Base-by-base conservation (phyloP, 768 basidiomycete genomes). In the Leccinum variicolor region DNA sequence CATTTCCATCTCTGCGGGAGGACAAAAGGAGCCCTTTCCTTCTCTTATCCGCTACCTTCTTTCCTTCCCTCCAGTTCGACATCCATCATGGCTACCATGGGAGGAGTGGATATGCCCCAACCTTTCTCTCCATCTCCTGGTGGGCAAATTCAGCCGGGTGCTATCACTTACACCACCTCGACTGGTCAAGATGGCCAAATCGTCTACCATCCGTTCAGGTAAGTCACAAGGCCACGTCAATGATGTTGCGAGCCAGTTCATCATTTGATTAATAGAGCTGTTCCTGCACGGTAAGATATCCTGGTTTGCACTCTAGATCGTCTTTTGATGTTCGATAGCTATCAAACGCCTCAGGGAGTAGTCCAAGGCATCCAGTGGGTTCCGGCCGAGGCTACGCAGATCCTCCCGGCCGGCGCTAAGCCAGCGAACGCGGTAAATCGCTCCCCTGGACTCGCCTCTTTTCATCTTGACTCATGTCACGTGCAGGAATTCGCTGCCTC, bases 201-300 rank as follows among this genome's bases (percentile, higher is more conserved):
- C 29, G 67, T 79, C 54, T 92, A 92, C 68, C 86, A 90, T 65
- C 80, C 84, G 13, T 92, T 90, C 82, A 90, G 77, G 89, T 88
- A 65, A 61, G 84, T 73, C 33, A 48, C 49, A 53, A 49, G 13
- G 23, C 9, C 36, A 9, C 53, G 23, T 50, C 13, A n/a, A n/a
- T n/a, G 55, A 15, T 50, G 39, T 31, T 51, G 54, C 53, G 54
- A 55, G 46, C 43, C 46, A 19, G 58, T 51, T 65, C 57, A 66
- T 50, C 50, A 54, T 56, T 52, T 45, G 41, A 65, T 62, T 41
- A 56, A 36, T 57, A 90, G 89, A 74, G 89, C 88, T 55, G 85
- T 89, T 41, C 72, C 85, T 56, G 88, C 89, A 39, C 90, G 87
- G 90, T 89, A 68, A 53, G 75, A 71, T 46, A 53, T 36, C 21